Percentiles rank a stretch among this genome's conserved stretches.
Evolutionary conservation across 2,329 filamentous ascomycete species (phyloP).

Genomic region (Rutstroemia sp.): DNA sequence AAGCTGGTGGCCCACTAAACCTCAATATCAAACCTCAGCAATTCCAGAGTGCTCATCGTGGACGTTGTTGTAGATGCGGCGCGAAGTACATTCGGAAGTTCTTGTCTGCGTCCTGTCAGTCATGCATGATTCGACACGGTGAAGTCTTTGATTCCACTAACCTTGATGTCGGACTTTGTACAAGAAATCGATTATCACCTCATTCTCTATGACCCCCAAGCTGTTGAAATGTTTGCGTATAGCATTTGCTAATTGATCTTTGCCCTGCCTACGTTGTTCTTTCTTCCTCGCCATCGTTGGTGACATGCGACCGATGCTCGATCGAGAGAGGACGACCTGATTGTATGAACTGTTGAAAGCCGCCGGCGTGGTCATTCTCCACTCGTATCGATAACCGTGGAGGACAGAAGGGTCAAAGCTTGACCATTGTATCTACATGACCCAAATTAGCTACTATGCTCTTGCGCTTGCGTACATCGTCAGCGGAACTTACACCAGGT

Average conservation of each 20-base stretch:
- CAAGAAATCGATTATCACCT: slow-evolving; percentile 60
- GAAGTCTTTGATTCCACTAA: slow-evolving; percentile 9
- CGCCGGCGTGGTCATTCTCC: slow-evolving; percentile 63
- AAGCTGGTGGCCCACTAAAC: no score
- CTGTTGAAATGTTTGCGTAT: slow-evolving; percentile 81
- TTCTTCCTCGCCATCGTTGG: slow-evolving; percentile 67
- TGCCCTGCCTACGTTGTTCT: slow-evolving; percentile 58
- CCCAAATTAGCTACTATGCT: slow-evolving; percentile 1
- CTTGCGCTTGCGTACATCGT: neutral
- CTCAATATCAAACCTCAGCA: no score
- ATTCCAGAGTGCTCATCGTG: neutral
- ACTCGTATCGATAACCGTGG: slow-evolving; percentile 67
- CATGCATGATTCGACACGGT: slow-evolving; percentile 9
- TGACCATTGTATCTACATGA: slow-evolving; percentile 52
- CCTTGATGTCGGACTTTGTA: slow-evolving; percentile 32
- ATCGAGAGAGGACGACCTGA: slow-evolving; percentile 52
- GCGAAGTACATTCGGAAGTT: slow-evolving; percentile 33
- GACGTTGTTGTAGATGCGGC: slow-evolving; percentile 24
- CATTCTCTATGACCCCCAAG: slow-evolving; percentile 70
- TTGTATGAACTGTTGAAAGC: slow-evolving; percentile 60
- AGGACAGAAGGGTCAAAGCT: slow-evolving; percentile 61
- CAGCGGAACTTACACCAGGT: slow-evolving; percentile 21
- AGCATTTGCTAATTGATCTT: slow-evolving; percentile 62
- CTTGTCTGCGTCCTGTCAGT: slow-evolving; percentile 27
- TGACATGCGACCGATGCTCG: slow-evolving; percentile 63